Evolutionary conservation across 306 rosid species (phyloP).

Genomic region (Prunus fruticosa): DNA sequence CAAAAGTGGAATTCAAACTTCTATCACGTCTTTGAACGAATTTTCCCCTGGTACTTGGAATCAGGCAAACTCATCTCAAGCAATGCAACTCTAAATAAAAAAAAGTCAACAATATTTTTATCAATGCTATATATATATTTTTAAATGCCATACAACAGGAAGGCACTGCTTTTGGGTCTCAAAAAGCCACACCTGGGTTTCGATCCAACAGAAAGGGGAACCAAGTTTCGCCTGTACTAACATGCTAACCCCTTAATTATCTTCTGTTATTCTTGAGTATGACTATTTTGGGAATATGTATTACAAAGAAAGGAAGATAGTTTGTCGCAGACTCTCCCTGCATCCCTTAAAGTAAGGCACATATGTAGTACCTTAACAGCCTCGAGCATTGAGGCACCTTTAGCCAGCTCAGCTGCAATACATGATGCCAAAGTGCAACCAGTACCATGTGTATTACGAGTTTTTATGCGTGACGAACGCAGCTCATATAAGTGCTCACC

Average conservation of each 20-base stretch:
- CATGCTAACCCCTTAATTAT: neutral
- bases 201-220: neutral
- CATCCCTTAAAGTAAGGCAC: neutral
- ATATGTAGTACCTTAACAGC: slow-evolving; percentile 60
- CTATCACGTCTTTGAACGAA: neutral
- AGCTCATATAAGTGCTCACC: slow-evolving; percentile 72
- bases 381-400: slow-evolving; percentile 74
- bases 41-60: neutral
- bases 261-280: neutral
- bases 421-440: slow-evolving; percentile 96
- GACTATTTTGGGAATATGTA: neutral
- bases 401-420: slow-evolving; percentile 93
- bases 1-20: neutral
- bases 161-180: neutral
- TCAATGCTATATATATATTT: neutral
- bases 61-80: neutral
- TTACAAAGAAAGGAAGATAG: neutral
- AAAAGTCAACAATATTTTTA: neutral
- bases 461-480: slow-evolving; percentile 52
- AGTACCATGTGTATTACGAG: slow-evolving; percentile 89
- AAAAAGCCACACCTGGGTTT: neutral
- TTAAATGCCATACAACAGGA: neutral
- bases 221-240: neutral
- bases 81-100: neutral
- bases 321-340: neutral